Evolutionary conservation across 1,284 basidiomycete genomes (phyloP).

Genomic region (Sporisorium iseilematis-ciliati): DNA sequence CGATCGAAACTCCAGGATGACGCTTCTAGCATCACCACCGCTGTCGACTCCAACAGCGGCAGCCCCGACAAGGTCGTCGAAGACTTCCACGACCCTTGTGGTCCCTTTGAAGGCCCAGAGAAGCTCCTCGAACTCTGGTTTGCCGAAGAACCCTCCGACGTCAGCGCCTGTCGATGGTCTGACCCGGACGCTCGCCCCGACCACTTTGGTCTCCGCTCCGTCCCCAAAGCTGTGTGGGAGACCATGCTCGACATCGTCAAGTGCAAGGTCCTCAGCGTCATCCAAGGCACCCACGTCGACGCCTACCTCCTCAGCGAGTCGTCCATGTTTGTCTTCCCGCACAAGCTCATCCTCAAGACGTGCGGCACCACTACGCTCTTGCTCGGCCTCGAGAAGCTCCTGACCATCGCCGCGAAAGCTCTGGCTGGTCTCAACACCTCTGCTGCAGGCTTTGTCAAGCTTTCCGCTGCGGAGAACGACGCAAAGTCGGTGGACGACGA

Average conservation of each 20-base stretch:
- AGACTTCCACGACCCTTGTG: slow-evolving; percentile 54
- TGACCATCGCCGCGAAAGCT: slow-evolving; percentile 83
- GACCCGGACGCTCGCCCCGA: slow-evolving; percentile 40
- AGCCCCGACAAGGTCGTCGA: slow-evolving; percentile 35
- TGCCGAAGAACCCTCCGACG: slow-evolving; percentile 74
- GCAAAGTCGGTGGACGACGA: slow-evolving; percentile 1
- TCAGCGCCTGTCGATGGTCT: slow-evolving; percentile 44
- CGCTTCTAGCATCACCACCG: slow-evolving; percentile 38
- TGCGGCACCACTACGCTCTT: slow-evolving; percentile 99
- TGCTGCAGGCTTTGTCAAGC: slow-evolving; percentile 36
- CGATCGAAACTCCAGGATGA: slow-evolving; percentile 38
- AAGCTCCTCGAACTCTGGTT: slow-evolving; percentile 99
- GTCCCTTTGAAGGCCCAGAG: slow-evolving; percentile 77
- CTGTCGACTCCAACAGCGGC: slow-evolving; percentile 43
- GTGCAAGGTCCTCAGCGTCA: slow-evolving; percentile 93
- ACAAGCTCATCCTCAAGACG: slow-evolving; percentile 97
- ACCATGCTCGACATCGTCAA: slow-evolving; percentile 96
- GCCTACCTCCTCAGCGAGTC: slow-evolving; percentile 98
- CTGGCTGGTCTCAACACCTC: slow-evolving; percentile 70
- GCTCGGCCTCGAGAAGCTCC: slow-evolving; percentile 75
- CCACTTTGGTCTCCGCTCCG: slow-evolving; percentile 78
- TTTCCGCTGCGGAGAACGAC: slow-evolving; percentile 22
- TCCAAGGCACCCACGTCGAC: slow-evolving; percentile 88
- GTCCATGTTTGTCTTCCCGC: slow-evolving; percentile 93
- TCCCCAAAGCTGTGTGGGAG: slow-evolving; percentile 87